Percentiles rank a stretch among this genome's conserved stretches.
phyloP scores from a whole-genome alignment of 2,329 filamentous ascomycete genomes.

The Talaromyces marneffei region DNA sequence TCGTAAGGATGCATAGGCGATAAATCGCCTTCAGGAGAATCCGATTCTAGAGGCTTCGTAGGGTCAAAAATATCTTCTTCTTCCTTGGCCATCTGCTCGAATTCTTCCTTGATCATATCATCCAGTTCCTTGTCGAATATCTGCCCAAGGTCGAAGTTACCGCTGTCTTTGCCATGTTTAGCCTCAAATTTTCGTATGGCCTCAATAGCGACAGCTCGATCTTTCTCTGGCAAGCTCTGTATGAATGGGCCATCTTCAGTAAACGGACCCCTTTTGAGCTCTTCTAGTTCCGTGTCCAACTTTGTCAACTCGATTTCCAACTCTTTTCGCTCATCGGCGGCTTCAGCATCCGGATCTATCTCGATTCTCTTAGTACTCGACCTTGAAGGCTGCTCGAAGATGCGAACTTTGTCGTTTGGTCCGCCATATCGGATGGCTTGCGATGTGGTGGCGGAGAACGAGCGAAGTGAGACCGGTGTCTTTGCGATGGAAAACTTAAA shows the following conservation, averaged over 20 bases:
- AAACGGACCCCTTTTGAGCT: conserved; percentile 39
- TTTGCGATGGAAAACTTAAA: conserved; percentile 25
- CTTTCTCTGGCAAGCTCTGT: conserved; percentile 35
- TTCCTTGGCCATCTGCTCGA: conserved; percentile 32
- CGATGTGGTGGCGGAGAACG: conserved; percentile 28
- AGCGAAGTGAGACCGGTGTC: conserved; percentile 20
- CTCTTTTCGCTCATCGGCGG: conserved; percentile 32
- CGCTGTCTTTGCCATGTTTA: conserved; percentile 26
- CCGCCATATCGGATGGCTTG: conserved; percentile 29
- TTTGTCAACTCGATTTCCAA: conserved; percentile 34
- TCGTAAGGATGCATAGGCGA: conserved; percentile 35
- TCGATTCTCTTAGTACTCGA: conserved; percentile 32
- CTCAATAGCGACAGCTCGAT: conserved; percentile 37
- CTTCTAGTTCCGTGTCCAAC: conserved; percentile 36
- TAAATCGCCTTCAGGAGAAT: conserved; percentile 25
- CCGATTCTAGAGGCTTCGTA: conserved; percentile 18
- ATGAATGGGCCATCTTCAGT: conserved; percentile 41
- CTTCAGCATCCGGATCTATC: conserved; percentile 37
- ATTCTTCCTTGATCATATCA: conserved; percentile 34
- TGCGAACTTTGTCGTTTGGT: conserved; percentile 37
- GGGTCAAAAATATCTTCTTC: conserved; percentile 32
- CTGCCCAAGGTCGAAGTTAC: conserved; percentile 27
- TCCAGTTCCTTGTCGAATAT: conserved; percentile 40
- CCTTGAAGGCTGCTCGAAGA: conserved; percentile 39
- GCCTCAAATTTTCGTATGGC: conserved; percentile 39